A percentile compares a stretch with the other conserved stretches of the same genome.
Conservation (phyloP, 257 asterid genomes). For the Primulina huaijiensis region DNA sequence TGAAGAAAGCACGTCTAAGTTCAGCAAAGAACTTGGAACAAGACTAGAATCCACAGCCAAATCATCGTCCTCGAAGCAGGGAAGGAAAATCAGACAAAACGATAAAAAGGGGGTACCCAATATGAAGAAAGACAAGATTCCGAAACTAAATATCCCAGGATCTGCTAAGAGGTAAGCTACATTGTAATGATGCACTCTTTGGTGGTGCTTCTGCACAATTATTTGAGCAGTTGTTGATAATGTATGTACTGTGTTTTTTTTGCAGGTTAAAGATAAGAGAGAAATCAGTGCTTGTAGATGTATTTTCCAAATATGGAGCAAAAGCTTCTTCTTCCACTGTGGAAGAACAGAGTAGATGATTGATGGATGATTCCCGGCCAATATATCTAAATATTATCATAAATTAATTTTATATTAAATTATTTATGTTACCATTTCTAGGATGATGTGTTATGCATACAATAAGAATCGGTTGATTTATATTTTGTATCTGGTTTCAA, state of each 20-base stretch:
- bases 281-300: slow-evolving; percentile 64
- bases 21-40: slow-evolving; percentile 25
- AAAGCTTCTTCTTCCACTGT: slow-evolving; percentile 31
- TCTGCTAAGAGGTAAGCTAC: slow-evolving; percentile 66
- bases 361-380: too few relatives aligned
- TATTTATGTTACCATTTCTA: too few relatives aligned
- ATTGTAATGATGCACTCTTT: neutral
- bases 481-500: too few relatives aligned
- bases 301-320: slow-evolving; percentile 65
- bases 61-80: slow-evolving; percentile 32
- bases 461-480: too few relatives aligned
- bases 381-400: neutral
- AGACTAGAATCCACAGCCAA: slow-evolving; percentile 27
- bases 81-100: slow-evolving; percentile 29
- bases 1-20: slow-evolving; percentile 21
- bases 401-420: neutral
- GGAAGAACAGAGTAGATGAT: slow-evolving; percentile 35
- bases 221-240: neutral
- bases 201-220: neutral
- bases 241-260: neutral
- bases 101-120: slow-evolving; percentile 43
- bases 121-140: slow-evolving; percentile 40
- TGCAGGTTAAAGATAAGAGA: slow-evolving; percentile 74
- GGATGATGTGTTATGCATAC: too few relatives aligned
- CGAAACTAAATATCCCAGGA: slow-evolving; percentile 61